These are phyloP conservation scores for Pelargonium australe DNA, from an alignment of 441 rosid species.

Conservation along the genomic window DNA sequence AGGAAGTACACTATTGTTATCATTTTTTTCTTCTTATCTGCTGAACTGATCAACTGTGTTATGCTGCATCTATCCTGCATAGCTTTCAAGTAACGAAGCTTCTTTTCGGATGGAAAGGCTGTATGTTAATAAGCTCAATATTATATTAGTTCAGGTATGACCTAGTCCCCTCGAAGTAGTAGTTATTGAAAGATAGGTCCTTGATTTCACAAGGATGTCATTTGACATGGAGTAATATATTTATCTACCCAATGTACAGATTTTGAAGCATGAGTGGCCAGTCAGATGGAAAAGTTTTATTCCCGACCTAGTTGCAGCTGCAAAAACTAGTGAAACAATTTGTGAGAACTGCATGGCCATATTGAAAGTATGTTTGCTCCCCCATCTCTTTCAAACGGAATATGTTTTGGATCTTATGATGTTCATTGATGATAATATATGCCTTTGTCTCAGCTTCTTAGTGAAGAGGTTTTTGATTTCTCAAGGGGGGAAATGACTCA, in stretches of 20 bases:
- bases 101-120: slow-evolving; percentile 84
- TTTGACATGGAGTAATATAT: background rate
- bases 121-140: slow-evolving; percentile 89
- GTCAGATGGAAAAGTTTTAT: slow-evolving; percentile 95
- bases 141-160: slow-evolving; percentile 93
- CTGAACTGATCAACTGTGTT: background rate
- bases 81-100: slow-evolving; percentile 90
- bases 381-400: background rate
- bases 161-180: background rate
- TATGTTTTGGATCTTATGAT: background rate
- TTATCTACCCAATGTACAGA: slow-evolving; percentile 40
- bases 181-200: background rate
- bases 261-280: slow-evolving; percentile 99
- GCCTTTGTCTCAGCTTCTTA: background rate
- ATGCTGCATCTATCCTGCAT: background rate
- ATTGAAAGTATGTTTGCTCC: slow-evolving; percentile 56
- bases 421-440: background rate
- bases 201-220: background rate
- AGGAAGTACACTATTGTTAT: background rate
- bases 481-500: slow-evolving; percentile 1
- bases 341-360: slow-evolving; percentile 99
- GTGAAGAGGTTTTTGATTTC: background rate
- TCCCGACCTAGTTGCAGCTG: slow-evolving; percentile 99
- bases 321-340: slow-evolving; percentile 98
- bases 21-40: background rate